These are phyloP conservation scores for Apiotrichum sp. DNA, from an alignment of 1,284 basidiomycete genomes.

Conservation along the genomic window DNA sequence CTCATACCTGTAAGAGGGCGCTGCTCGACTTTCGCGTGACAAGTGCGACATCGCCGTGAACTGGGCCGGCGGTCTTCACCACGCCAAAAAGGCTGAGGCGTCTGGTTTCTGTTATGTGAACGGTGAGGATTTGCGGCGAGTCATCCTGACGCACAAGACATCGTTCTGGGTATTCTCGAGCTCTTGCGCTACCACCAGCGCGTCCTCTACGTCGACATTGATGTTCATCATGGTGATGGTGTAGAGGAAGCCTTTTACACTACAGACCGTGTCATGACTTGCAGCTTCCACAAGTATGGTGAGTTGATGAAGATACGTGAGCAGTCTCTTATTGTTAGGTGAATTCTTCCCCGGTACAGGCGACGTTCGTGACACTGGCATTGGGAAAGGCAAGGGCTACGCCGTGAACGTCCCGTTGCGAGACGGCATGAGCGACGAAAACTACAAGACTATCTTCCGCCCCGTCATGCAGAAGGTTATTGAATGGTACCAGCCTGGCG, in stretches of 20 bases:
- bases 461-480: constrained; percentile 94
- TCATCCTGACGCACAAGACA: constrained; percentile 52
- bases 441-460: constrained; percentile 91
- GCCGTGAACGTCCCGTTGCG: constrained; percentile 90
- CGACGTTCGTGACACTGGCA: constrained; percentile 86
- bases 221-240: constrained; percentile 98
- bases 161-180: constrained; percentile 94
- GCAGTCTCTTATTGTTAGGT: background rate
- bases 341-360: constrained; percentile 98
- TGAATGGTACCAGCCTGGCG: constrained; percentile 91
- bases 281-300: constrained; percentile 97
- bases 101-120: constrained; percentile 99
- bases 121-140: constrained; percentile 53
- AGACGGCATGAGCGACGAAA: constrained; percentile 94
- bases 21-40: constrained; percentile 86
- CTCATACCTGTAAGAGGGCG: constrained; percentile 54
- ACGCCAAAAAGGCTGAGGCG: constrained; percentile 97
- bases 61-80: constrained; percentile 97
- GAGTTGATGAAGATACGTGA: background rate
- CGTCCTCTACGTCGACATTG: constrained; percentile 97
- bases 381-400: constrained; percentile 87
- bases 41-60: constrained; percentile 99
- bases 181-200: constrained; percentile 86
- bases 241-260: constrained; percentile 99
- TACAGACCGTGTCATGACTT: constrained; percentile 97